Evolutionary conservation across 164 flowering plant species (phyloP).

Genomic region (Cinnamomum micranthum): DNA sequence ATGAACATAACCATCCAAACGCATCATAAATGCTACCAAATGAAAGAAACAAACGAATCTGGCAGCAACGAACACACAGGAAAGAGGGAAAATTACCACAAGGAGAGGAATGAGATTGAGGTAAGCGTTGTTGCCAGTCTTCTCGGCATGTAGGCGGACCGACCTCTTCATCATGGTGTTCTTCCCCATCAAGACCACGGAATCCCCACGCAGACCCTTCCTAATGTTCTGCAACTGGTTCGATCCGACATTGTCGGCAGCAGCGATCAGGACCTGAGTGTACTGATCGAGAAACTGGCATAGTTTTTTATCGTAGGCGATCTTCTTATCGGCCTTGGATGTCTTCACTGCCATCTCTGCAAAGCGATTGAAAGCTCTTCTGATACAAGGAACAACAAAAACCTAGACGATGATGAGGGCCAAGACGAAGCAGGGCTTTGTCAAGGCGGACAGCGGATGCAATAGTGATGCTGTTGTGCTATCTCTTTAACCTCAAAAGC

Average conservation of each 20-base stretch:
- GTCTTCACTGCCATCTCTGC: constrained; percentile 41
- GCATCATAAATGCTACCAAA: no score
- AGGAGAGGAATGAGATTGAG: constrained; percentile 38
- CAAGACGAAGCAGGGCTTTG: constrained; percentile 46
- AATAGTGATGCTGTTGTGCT: constrained; percentile 6
- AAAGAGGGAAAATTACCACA: constrained; percentile 19
- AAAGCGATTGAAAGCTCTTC: not conserved
- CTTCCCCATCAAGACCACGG: constrained; percentile 74
- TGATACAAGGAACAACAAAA: not conserved
- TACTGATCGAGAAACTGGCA: constrained; percentile 66
- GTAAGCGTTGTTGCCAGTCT: constrained; percentile 37
- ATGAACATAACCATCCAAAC: no score
- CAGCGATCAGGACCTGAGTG: constrained; percentile 55
- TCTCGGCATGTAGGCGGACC: constrained; percentile 36
- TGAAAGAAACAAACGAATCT: no score
- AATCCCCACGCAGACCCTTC: constrained; percentile 44
- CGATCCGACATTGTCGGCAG: constrained; percentile 83
- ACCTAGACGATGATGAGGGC: constrained; percentile 44
- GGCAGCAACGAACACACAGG: no score
- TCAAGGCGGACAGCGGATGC: constrained; percentile 62
- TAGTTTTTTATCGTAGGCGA: constrained; percentile 61
- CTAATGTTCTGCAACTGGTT: constrained; percentile 77
- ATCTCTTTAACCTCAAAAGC: constrained; percentile 58
- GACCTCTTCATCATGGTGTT: constrained; percentile 54
- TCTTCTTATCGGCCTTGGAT: constrained; percentile 73